Percentiles rank a stretch among this genome's conserved stretches.
Evolutionary conservation across 306 rosid species (phyloP).

Genomic region (Begonia masoniana): DNA sequence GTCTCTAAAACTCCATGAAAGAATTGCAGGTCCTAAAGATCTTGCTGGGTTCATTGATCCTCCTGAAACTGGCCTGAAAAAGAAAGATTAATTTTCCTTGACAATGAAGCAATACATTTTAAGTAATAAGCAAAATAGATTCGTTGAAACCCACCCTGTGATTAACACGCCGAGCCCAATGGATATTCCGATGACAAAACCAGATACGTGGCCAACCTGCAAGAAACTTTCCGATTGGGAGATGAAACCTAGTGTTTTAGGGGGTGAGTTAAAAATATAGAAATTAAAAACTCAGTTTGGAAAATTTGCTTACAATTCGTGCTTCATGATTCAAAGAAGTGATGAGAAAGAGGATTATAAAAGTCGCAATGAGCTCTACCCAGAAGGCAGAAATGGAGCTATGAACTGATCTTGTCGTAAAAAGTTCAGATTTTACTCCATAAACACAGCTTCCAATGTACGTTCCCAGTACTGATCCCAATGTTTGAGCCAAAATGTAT

Average conservation of each 20-base stretch:
- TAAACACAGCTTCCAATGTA: constrained; percentile 46
- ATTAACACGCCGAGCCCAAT: constrained; percentile 62
- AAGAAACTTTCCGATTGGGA: neutral
- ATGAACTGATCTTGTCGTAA: constrained; percentile 51
- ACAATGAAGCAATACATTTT: neutral
- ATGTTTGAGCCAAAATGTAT: constrained; percentile 44
- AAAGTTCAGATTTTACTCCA: constrained; percentile 35
- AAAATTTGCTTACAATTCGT: constrained; percentile 34
- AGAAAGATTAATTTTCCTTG: neutral
- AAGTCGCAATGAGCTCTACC: constrained; percentile 67
- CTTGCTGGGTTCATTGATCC: constrained; percentile 93
- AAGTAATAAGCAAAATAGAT: too few relatives aligned
- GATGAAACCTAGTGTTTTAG: too few relatives aligned
- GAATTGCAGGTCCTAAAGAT: constrained; percentile 73
- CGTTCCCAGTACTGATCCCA: constrained; percentile 61
- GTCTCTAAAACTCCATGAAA: constrained; percentile 51
- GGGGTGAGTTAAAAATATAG: neutral
- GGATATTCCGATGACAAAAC: constrained; percentile 63
- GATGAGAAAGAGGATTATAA: constrained; percentile 61
- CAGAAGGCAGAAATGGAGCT: constrained; percentile 55
- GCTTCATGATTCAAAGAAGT: constrained; percentile 45
- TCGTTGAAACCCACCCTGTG: constrained; percentile 36
- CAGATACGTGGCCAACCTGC: constrained; percentile 65
- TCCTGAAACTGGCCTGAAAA: constrained; percentile 66
- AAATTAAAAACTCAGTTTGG: neutral